A percentile compares a stretch with the other conserved stretches of the same genome.
These are phyloP conservation scores for Puccinia hordei DNA, from an alignment of 1,284 basidiomycete genomes.

Conservation along the genomic window DNA sequence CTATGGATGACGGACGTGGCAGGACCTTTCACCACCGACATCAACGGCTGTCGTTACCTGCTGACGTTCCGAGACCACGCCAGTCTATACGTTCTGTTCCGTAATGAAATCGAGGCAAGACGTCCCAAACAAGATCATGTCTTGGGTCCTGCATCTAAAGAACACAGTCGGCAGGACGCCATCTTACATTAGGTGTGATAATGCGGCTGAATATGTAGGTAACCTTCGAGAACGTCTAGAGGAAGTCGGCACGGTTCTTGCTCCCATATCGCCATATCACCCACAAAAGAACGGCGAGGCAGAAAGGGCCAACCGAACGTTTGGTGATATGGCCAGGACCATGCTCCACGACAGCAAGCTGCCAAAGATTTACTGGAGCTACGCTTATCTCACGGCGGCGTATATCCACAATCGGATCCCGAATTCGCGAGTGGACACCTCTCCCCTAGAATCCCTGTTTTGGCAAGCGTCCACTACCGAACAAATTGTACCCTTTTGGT, in stretches of 20 bases:
- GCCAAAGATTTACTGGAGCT: not conserved
- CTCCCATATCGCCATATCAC: not conserved
- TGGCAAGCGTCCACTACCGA: not conserved
- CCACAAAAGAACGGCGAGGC: constrained; percentile 11
- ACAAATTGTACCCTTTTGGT: not conserved
- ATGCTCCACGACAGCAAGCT: not conserved
- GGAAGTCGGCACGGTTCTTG: not conserved
- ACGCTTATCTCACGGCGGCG: not conserved
- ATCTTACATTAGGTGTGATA: not conserved
- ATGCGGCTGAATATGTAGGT: not conserved
- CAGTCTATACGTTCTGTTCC: too few relatives aligned
- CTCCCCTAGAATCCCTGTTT: not conserved
- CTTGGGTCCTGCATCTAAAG: not conserved
- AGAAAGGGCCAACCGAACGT: not conserved
- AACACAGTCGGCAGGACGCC: not conserved
- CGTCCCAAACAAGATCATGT: not conserved
- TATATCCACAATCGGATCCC: constrained; percentile 12
- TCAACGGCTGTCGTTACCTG: too few relatives aligned
- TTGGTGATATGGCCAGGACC: constrained; percentile 12
- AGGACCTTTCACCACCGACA: too few relatives aligned
- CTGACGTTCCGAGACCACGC: too few relatives aligned
- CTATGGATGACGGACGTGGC: too few relatives aligned
- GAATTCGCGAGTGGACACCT: not conserved
- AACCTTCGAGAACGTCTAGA: not conserved
- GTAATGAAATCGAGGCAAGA: not conserved